Percentiles rank a stretch among this genome's conserved stretches.
Evolutionary conservation across 306 rosid species (phyloP).

Genomic region (Malus orientalis): DNA sequence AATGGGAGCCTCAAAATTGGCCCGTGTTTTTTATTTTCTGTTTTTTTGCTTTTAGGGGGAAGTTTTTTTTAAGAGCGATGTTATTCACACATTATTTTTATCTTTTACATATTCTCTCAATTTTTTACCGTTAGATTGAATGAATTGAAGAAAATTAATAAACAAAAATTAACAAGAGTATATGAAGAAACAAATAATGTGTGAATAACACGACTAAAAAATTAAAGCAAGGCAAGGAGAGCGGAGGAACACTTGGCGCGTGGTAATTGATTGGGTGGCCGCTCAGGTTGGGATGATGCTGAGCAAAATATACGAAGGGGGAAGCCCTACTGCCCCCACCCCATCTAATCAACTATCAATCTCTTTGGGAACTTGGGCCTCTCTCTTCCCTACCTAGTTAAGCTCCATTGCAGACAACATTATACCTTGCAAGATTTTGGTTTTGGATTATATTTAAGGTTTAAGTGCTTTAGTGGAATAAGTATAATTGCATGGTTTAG

Average conservation of each 20-base stretch:
- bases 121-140: fast-evolving
- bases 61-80: too few relatives aligned
- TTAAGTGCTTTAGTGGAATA: constrained; percentile 3
- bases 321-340: constrained; percentile 31
- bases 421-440: background rate
- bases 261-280: constrained; percentile 46
- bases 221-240: constrained; percentile 5
- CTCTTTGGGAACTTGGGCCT: constrained; percentile 99
- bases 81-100: too few relatives aligned
- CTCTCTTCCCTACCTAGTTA: constrained; percentile 23
- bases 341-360: constrained; percentile 55
- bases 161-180: too few relatives aligned
- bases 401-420: constrained; percentile 21
- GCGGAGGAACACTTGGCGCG: constrained; percentile 51
- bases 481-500: constrained; percentile 12
- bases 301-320: constrained; percentile 4
- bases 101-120: fast-evolving
- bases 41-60: constrained; percentile 20
- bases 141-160: too few relatives aligned
- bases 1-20: constrained; percentile 28
- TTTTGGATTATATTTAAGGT: background rate
- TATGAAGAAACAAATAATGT: background rate
- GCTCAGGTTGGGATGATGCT: background rate
- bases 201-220: background rate
- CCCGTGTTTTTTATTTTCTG: constrained; percentile 21